A percentile compares a stretch with the other conserved stretches of the same genome.
Evolutionary conservation across 352 stramenopile species (phyloP).

Genomic region (Thraustotheca clavata): DNA sequence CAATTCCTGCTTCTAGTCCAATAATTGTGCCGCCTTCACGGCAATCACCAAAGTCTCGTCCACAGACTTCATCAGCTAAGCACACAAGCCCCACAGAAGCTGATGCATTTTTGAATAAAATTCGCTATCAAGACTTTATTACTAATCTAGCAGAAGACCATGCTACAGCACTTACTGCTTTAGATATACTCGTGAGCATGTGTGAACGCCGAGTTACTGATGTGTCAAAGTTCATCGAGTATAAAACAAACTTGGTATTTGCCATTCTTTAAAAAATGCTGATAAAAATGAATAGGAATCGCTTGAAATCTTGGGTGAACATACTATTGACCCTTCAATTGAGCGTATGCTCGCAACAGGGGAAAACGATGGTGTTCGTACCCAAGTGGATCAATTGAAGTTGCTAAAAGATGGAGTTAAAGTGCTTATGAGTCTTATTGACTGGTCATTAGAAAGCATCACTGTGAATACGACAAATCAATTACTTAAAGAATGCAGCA

Average conservation of each 20-base stretch:
- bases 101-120: constrained; percentile 41
- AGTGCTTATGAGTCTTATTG: neutral
- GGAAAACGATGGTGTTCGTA: too few relatives aligned
- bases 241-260: constrained; percentile 50
- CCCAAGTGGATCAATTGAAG: neutral
- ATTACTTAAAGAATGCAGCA: too few relatives aligned
- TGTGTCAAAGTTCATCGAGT: constrained; percentile 48
- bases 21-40: neutral
- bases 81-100: neutral
- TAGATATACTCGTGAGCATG: constrained; percentile 67
- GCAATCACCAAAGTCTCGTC: neutral
- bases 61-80: neutral
- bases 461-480: too few relatives aligned
- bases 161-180: constrained; percentile 59
- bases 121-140: constrained; percentile 61
- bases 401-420: neutral
- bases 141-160: constrained; percentile 66
- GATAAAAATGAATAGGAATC: constrained; percentile 2
- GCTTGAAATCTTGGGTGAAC: neutral
- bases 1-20: neutral
- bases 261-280: neutral
- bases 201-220: constrained; percentile 47
- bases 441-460: too few relatives aligned
- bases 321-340: neutral
- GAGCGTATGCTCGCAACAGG: neutral